These are phyloP conservation scores for Dissoconium aciculare DNA, from an alignment of 2,329 filamentous ascomycete species.

Conservation along the genomic window DNA sequence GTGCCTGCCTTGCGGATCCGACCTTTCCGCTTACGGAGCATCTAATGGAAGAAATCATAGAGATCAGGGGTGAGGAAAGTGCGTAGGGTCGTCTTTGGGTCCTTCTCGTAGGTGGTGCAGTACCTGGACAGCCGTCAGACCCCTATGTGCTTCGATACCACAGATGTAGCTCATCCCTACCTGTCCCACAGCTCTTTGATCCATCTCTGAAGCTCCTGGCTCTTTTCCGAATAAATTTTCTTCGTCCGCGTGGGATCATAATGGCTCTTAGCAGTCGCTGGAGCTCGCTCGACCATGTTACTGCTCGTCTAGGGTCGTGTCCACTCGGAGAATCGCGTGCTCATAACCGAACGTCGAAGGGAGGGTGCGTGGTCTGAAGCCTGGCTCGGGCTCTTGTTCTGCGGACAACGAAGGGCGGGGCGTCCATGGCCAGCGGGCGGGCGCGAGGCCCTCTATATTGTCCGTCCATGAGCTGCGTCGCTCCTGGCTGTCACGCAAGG, in stretches of 20 bases:
- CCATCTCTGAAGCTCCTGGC: constrained; percentile 2
- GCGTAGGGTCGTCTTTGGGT: neutral
- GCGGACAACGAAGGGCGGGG: neutral
- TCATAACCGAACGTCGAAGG: too few relatives aligned
- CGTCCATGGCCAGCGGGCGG: neutral
- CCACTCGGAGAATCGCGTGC: too few relatives aligned
- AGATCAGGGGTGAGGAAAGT: constrained; percentile 1
- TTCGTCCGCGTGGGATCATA: constrained; percentile 3
- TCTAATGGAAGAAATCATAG: constrained; percentile 4
- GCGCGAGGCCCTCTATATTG: neutral
- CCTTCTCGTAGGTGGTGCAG: neutral
- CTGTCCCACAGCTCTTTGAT: constrained; percentile 4
- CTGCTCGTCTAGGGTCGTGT: too few relatives aligned
- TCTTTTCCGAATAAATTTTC: constrained; percentile 4
- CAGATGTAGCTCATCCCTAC: constrained; percentile 1
- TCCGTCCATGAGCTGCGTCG: neutral
- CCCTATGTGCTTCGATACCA: neutral
- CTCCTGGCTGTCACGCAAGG: too few relatives aligned
- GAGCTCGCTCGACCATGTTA: too few relatives aligned
- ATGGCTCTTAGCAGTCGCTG: neutral
- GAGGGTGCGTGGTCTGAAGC: too few relatives aligned
- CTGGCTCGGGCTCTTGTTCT: neutral
- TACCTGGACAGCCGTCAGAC: neutral
- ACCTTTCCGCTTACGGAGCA: constrained; percentile 1
- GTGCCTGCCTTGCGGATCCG: constrained; percentile 2